These are phyloP conservation scores for Apiotrichum porosum DNA, from an alignment of 1,284 basidiomycete species.

Conservation along the genomic window DNA sequence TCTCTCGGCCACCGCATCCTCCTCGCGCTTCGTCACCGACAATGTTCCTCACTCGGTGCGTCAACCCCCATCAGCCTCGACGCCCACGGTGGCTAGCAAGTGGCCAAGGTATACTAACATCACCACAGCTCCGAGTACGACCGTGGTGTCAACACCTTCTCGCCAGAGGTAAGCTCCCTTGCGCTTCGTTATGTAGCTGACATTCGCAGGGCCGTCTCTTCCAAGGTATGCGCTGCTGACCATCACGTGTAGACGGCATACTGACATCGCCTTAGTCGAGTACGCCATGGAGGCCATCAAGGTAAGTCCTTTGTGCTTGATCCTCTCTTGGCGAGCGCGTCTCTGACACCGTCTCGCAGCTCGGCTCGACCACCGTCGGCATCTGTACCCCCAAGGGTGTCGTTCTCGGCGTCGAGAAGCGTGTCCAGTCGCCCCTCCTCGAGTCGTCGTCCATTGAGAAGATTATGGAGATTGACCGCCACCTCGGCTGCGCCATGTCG, in stretches of 20 bases:
- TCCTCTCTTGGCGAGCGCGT: too few relatives aligned
- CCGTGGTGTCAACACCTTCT: constrained; percentile 98
- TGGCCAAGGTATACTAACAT: too few relatives aligned
- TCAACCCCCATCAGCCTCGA: too few relatives aligned
- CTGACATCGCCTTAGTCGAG: too few relatives aligned
- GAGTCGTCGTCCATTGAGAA: constrained; percentile 97
- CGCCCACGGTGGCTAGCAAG: too few relatives aligned
- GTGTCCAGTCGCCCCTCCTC: constrained; percentile 92
- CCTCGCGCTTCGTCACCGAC: background rate
- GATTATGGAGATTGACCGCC: constrained; percentile 98
- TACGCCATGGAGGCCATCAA: constrained; percentile 99
- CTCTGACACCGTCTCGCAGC: constrained; percentile 52
- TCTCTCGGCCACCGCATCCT: background rate
- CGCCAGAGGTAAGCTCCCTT: constrained; percentile 66
- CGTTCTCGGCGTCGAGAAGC: constrained; percentile 95
- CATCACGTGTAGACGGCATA: too few relatives aligned
- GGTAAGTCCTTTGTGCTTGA: too few relatives aligned
- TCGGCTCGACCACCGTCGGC: constrained; percentile 96
- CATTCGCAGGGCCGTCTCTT: constrained; percentile 49
- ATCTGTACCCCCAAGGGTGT: constrained; percentile 82
- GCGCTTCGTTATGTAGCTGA: constrained; percentile 9
- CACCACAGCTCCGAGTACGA: constrained; percentile 56
- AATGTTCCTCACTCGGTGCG: constrained; percentile 49
- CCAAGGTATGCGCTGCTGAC: constrained; percentile 44
- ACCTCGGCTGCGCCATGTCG: constrained; percentile 97